Percentiles rank a stretch among this genome's conserved stretches.
phyloP scores from a whole-genome alignment of 192 early-diverging fungal genomes.

The Mortierella antarctica region DNA sequence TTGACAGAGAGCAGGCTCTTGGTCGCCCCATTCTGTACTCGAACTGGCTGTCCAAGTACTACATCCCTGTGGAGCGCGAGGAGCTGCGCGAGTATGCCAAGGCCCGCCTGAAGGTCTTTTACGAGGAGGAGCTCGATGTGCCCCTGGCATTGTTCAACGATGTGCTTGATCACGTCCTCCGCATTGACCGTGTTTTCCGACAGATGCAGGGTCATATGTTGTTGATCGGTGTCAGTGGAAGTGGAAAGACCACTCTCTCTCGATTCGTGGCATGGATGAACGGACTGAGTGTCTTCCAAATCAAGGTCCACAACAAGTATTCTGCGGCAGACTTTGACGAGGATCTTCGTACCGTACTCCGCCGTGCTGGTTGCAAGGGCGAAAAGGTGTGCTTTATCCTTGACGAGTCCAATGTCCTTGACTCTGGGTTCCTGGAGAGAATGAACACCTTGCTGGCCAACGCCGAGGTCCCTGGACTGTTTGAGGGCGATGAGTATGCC shows the following conservation, averaged over 20 bases:
- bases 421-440: constrained; percentile 97
- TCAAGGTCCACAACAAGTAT: constrained; percentile 99
- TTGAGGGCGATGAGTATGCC: constrained; percentile 97
- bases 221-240: constrained; percentile 97
- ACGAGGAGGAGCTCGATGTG: constrained; percentile 99
- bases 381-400: constrained; percentile 99
- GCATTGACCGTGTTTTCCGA: constrained; percentile 98
- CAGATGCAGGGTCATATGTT: constrained; percentile 99
- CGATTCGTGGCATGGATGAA: constrained; percentile 99
- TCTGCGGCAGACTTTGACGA: constrained; percentile 98
- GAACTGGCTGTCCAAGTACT: constrained; percentile 96
- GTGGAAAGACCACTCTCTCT: constrained; percentile 97
- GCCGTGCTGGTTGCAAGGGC: constrained; percentile 94
- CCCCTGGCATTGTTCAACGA: constrained; percentile 94
- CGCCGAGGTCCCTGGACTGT: constrained; percentile 98
- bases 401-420: constrained; percentile 98
- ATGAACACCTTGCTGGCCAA: constrained; percentile 99
- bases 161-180: constrained; percentile 96
- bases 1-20: constrained; percentile 77
- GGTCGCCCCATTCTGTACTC: constrained; percentile 95
- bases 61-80: constrained; percentile 89
- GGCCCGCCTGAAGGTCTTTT: constrained; percentile 96
- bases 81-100: constrained; percentile 92
- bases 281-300: constrained; percentile 93
- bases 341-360: constrained; percentile 90